Percentiles rank a stretch among this genome's conserved stretches.
Conservation (phyloP, 306 rosid species). For the Vigna mungo region DNA sequence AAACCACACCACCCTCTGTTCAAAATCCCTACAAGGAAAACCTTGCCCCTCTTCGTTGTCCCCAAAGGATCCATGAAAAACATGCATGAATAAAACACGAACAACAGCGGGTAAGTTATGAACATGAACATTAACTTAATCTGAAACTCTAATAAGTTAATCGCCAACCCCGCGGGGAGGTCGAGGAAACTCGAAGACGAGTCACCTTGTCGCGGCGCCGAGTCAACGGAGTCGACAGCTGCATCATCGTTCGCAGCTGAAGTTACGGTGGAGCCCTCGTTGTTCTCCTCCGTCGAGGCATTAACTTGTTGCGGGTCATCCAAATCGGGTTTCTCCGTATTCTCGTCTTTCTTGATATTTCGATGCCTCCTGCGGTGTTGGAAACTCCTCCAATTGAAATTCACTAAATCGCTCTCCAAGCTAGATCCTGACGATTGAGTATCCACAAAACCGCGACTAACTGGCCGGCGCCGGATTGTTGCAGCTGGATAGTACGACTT, state of each 20-base stretch:
- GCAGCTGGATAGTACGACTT: conserved; percentile 32
- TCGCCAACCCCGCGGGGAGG: conserved; percentile 54
- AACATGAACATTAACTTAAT: conserved; percentile 56
- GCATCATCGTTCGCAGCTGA: conserved; percentile 41
- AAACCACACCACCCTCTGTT: conserved; percentile 35
- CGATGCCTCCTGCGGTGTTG: conserved; percentile 2
- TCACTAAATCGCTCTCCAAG: conserved; percentile 27
- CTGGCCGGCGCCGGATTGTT: conserved; percentile 56
- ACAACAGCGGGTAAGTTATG: conserved; percentile 57
- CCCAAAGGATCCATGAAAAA: conserved; percentile 67
- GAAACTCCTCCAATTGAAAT: conserved; percentile 37
- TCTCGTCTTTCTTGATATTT: conserved; percentile 42
- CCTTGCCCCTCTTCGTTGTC: conserved; percentile 51
- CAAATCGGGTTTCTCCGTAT: conserved; percentile 37
- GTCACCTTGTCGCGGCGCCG: conserved; percentile 46
- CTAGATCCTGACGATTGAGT: conserved; percentile 36
- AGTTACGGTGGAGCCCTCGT: conserved; percentile 61
- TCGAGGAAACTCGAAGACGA: conserved; percentile 55
- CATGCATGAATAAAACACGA: conserved; percentile 50
- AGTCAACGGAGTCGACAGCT: conserved; percentile 41
- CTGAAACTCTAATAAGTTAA: conserved; percentile 65
- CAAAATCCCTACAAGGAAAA: conserved; percentile 37
- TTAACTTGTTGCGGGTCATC: conserved; percentile 23
- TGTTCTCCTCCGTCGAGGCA: conserved; percentile 33
- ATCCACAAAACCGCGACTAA: not conserved